phyloP scores from a whole-genome alignment of 1,284 basidiomycete genomes.

The Apiotrichum brassicae region DNA sequence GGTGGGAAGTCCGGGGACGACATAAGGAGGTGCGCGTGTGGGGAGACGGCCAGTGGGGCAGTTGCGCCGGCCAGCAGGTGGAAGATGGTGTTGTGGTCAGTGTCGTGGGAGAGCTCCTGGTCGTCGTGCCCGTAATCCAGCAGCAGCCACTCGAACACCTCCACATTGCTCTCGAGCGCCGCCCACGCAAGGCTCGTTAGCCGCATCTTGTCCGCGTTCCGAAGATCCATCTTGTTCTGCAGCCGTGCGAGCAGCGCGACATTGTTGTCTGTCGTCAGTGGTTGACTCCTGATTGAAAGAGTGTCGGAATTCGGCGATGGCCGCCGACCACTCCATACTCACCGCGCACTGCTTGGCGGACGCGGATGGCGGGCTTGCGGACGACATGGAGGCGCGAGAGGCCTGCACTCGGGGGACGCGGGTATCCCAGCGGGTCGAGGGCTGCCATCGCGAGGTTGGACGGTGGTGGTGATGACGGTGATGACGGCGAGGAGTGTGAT shows the following conservation, averaged over 20 bases:
- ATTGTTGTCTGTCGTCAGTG: conserved; percentile 65
- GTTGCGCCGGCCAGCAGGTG: conserved; percentile 75
- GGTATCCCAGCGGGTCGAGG: not conserved
- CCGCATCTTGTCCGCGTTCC: conserved; percentile 68
- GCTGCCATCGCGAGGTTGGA: conserved; percentile 2
- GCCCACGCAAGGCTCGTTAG: conserved; percentile 85
- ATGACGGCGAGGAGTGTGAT: not conserved
- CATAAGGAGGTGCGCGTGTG: conserved; percentile 23
- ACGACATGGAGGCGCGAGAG: conserved; percentile 25
- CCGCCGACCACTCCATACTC: conserved; percentile 4
- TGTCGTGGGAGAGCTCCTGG: conserved; percentile 77
- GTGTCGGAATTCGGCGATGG: not conserved
- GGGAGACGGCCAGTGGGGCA: conserved; percentile 39
- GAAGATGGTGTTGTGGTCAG: conserved; percentile 81
- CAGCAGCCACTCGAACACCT: conserved; percentile 82
- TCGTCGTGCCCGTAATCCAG: conserved; percentile 80
- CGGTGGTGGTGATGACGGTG: conserved; percentile 1
- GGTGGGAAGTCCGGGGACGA: conserved; percentile 27
- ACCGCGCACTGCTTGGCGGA: conserved; percentile 43
- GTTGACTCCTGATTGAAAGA: too few species aligned
- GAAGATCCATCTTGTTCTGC: conserved; percentile 66
- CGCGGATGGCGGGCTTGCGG: conserved; percentile 28
- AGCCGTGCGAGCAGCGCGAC: conserved; percentile 73
- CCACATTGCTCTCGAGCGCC: conserved; percentile 71
- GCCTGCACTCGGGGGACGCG: not conserved